A percentile compares a stretch with the other conserved stretches of the same genome.
Conservation (phyloP, 495 filamentous ascomycete genomes). For the Xylaria acuta region DNA sequence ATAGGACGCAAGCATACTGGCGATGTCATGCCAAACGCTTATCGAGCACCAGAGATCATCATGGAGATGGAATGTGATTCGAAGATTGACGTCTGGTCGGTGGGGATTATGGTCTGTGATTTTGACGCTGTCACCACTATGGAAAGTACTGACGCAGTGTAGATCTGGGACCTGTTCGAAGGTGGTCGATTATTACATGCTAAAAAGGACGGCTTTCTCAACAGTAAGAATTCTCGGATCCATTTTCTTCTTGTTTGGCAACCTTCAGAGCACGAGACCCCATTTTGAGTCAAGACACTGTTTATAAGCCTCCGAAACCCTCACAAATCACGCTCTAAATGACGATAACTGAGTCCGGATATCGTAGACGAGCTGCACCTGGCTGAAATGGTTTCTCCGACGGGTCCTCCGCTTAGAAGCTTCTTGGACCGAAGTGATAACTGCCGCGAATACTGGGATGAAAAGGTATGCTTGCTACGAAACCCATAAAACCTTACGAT, state of each 20-base stretch:
- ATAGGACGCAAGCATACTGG: neutral
- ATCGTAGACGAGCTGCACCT: neutral
- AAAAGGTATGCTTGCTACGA: neutral
- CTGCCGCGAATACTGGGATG: neutral
- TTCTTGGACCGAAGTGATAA: neutral
- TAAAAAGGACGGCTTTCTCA: neutral
- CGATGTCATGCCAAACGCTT: neutral
- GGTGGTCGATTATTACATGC: neutral
- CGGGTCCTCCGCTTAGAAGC: neutral
- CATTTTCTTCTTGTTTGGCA: neutral
- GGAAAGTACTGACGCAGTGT: neutral
- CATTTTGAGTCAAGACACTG: neutral
- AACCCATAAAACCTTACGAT: neutral
- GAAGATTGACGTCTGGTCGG: neutral
- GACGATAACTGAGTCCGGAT: neutral
- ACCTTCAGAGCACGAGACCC: neutral
- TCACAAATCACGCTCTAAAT: neutral
- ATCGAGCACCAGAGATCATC: constrained; percentile 9
- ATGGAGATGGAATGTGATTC: neutral
- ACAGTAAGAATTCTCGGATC: neutral
- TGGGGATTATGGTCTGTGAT: neutral
- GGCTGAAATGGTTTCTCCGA: neutral
- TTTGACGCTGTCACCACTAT: neutral
- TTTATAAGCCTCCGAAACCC: neutral
- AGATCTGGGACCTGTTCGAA: constrained; percentile 1